These are phyloP conservation scores for Chaetothyriales sp. DNA, from an alignment of 2,329 filamentous ascomycete species.

Conservation along the genomic window DNA sequence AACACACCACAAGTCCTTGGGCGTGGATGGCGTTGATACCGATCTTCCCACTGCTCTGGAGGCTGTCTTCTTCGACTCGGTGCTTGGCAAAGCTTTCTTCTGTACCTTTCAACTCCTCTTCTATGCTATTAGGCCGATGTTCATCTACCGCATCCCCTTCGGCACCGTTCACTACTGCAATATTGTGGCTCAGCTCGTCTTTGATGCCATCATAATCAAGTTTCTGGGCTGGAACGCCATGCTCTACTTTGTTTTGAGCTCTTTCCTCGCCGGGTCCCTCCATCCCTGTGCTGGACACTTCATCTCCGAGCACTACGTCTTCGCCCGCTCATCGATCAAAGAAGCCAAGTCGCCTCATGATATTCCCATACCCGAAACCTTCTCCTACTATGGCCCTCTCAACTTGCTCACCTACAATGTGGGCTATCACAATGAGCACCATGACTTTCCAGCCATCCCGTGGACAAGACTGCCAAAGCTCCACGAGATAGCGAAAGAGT, in stretches of 20 bases:
- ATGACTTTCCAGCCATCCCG: slow-evolving; percentile 92
- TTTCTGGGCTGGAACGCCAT: slow-evolving; percentile 49
- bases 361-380: slow-evolving; percentile 69
- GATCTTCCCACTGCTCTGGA: slow-evolving; percentile 87
- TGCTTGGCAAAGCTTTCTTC: slow-evolving; percentile 96
- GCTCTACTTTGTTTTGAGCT: slow-evolving; percentile 72
- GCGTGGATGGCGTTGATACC: slow-evolving; percentile 88
- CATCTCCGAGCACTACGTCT: slow-evolving; percentile 93
- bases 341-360: slow-evolving; percentile 20
- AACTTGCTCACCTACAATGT: slow-evolving; percentile 96
- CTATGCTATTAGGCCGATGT: slow-evolving; percentile 91
- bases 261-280: slow-evolving; percentile 82
- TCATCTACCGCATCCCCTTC: slow-evolving; percentile 77
- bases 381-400: slow-evolving; percentile 85
- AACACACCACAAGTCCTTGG: slow-evolving; percentile 96
- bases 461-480: slow-evolving; percentile 76
- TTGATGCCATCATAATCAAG: slow-evolving; percentile 56
- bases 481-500: slow-evolving; percentile 69
- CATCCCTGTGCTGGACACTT: slow-evolving; percentile 95
- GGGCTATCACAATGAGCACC: slow-evolving; percentile 94
- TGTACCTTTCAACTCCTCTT: slow-evolving; percentile 98
- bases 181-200: slow-evolving; percentile 57
- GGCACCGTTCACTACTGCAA: slow-evolving; percentile 76
- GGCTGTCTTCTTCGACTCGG: slow-evolving; percentile 77
- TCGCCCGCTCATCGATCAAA: slow-evolving; percentile 30